Percentiles rank a stretch among this genome's conserved stretches.
These are phyloP conservation scores for Pistacia vera DNA, from an alignment of 345 rosid species.

Conservation along the genomic window DNA sequence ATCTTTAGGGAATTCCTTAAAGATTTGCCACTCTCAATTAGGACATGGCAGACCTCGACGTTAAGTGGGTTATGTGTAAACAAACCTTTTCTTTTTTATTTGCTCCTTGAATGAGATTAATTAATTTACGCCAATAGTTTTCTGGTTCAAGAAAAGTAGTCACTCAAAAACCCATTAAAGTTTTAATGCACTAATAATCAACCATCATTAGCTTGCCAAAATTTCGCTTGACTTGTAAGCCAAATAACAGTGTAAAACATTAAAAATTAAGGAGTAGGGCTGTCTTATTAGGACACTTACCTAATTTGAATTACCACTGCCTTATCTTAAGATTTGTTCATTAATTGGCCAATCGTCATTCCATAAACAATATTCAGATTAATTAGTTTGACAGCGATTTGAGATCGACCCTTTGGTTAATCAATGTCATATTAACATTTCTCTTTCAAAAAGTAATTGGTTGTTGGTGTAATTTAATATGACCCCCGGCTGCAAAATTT, in stretches of 20 bases:
- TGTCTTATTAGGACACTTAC: slow-evolving; percentile 1
- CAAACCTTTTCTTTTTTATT: not conserved
- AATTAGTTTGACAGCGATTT: not conserved
- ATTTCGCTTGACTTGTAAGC: slow-evolving; percentile 7
- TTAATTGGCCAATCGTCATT: not conserved
- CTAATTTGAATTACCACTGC: not conserved
- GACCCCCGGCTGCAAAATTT: no score
- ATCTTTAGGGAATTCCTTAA: not conserved
- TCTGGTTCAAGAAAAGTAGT: not conserved
- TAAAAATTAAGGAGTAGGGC: not conserved
- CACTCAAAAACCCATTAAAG: not conserved
- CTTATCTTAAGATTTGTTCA: not conserved
- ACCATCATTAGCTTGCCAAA: not conserved
- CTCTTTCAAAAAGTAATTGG: not conserved
- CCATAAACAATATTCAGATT: not conserved
- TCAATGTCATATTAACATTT: not conserved
- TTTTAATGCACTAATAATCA: not conserved
- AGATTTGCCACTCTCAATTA: not conserved
- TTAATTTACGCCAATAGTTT: not conserved
- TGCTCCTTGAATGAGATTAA: not conserved
- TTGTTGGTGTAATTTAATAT: no score
- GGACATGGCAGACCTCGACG: slow-evolving; percentile 19
- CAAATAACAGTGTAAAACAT: not conserved
- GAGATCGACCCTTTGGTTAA: not conserved
- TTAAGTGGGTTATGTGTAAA: slow-evolving; percentile 9